These are phyloP conservation scores for Plasmodium ovale DNA, from an alignment of 169 alveolate species.

Conservation along the genomic window DNA sequence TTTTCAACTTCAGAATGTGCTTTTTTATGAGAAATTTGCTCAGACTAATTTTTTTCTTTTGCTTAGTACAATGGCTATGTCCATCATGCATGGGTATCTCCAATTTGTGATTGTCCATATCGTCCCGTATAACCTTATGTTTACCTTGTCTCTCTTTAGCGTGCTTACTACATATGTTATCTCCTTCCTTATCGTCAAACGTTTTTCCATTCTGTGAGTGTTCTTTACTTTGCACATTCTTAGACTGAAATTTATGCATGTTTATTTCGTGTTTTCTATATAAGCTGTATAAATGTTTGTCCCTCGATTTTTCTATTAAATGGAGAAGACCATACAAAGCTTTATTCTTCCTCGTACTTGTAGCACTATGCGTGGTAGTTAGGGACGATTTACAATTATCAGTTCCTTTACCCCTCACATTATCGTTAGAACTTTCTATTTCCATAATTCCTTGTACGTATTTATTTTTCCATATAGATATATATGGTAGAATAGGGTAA, in stretches of 20 bases:
- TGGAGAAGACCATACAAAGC: slow-evolving; percentile 22
- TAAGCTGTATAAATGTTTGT: slow-evolving; percentile 54
- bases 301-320: slow-evolving; percentile 55
- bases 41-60: slow-evolving; percentile 38
- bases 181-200: too few relatives aligned
- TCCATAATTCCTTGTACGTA: slow-evolving; percentile 72
- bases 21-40: slow-evolving; percentile 64
- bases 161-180: neutral
- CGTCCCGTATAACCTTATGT: too few relatives aligned
- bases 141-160: too few relatives aligned
- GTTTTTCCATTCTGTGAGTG: too few relatives aligned
- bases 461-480: slow-evolving; percentile 38
- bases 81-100: too few relatives aligned
- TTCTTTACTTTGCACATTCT: too few relatives aligned
- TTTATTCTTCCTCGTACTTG: neutral
- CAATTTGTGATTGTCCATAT: too few relatives aligned
- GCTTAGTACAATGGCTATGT: too few relatives aligned
- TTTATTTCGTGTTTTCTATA: slow-evolving; percentile 19
- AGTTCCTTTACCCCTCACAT: neutral
- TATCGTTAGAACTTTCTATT: slow-evolving; percentile 24
- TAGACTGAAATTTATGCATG: too few relatives aligned
- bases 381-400: neutral
- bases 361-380: neutral
- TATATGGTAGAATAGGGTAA: slow-evolving; percentile 53
- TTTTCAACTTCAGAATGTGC: slow-evolving; percentile 34